Conservation (phyloP, 2,329 filamentous ascomycete genomes). For the Dothidotthia symphoricarpi region DNA sequence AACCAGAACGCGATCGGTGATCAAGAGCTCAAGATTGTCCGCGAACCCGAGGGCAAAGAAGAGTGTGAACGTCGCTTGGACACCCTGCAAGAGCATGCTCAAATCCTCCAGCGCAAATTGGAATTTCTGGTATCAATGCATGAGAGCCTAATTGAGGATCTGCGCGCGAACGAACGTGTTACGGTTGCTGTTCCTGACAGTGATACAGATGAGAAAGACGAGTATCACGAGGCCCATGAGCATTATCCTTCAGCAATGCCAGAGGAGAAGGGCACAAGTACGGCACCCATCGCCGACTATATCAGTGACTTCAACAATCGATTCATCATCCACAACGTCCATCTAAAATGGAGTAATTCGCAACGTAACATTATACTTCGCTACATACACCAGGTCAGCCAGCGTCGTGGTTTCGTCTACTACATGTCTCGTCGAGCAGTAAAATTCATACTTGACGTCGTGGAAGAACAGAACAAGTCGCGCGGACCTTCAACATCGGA, state of each 20-base stretch:
- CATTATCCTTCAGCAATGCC: constrained; percentile 51
- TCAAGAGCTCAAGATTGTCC: constrained; percentile 63
- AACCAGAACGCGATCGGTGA: constrained; percentile 74
- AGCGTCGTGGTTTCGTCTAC: constrained; percentile 93
- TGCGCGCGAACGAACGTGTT: constrained; percentile 58
- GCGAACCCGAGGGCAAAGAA: constrained; percentile 53
- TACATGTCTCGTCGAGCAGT: constrained; percentile 94
- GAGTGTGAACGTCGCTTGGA: constrained; percentile 57
- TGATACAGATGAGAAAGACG: constrained; percentile 46
- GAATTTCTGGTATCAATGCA: constrained; percentile 60
- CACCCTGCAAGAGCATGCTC: constrained; percentile 55
- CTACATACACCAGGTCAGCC: constrained; percentile 96
- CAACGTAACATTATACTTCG: constrained; percentile 93
- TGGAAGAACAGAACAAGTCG: constrained; percentile 84
- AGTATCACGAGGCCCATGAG: constrained; percentile 53
- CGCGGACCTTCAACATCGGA: constrained; percentile 31
- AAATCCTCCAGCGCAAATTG: constrained; percentile 57
- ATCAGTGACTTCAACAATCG: constrained; percentile 96
- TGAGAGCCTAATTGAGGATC: constrained; percentile 55
- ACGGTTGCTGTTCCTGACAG: constrained; percentile 43
- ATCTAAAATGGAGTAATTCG: constrained; percentile 98
- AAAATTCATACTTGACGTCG: constrained; percentile 96
- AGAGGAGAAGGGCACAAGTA: constrained; percentile 56
- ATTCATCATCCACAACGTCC: constrained; percentile 96
- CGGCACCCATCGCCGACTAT: constrained; percentile 73